Conservation (phyloP, 2,329 filamentous ascomycete species). For the Penicillium sp. region DNA sequence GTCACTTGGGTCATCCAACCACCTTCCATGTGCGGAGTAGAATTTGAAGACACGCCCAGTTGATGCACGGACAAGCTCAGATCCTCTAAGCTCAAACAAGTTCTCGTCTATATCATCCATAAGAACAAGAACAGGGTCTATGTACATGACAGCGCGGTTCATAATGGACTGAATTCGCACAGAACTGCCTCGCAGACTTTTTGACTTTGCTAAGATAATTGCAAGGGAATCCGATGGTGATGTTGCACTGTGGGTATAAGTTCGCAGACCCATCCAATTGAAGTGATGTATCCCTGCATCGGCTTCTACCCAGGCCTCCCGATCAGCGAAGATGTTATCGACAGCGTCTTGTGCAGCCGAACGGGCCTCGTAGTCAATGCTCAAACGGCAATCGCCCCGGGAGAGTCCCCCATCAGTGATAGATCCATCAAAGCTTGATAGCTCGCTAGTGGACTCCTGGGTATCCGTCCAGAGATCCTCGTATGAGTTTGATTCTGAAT, state of each 20-base stretch:
- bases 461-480: not conserved
- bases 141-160: constrained; percentile 11
- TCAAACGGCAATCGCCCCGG: not conserved
- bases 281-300: constrained; percentile 24
- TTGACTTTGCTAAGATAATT: constrained; percentile 19
- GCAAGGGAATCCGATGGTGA: constrained; percentile 23
- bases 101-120: not conserved
- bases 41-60: constrained; percentile 19
- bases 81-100: constrained; percentile 5
- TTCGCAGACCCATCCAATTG: constrained; percentile 24
- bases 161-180: constrained; percentile 16
- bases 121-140: constrained; percentile 26
- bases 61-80: constrained; percentile 12
- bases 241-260: constrained; percentile 18
- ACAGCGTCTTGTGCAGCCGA: not conserved
- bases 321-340: not conserved
- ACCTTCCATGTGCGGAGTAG: constrained; percentile 27
- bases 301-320: not conserved
- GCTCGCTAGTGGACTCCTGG: not conserved
- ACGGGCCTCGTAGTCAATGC: not conserved
- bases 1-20: constrained; percentile 10
- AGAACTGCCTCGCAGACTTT: not conserved
- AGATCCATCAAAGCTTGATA: not conserved
- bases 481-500: not conserved
- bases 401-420: not conserved